These are phyloP conservation scores for Azolla pinnata DNA, from an alignment of 75 land plant genomes.

Conservation along the genomic window DNA sequence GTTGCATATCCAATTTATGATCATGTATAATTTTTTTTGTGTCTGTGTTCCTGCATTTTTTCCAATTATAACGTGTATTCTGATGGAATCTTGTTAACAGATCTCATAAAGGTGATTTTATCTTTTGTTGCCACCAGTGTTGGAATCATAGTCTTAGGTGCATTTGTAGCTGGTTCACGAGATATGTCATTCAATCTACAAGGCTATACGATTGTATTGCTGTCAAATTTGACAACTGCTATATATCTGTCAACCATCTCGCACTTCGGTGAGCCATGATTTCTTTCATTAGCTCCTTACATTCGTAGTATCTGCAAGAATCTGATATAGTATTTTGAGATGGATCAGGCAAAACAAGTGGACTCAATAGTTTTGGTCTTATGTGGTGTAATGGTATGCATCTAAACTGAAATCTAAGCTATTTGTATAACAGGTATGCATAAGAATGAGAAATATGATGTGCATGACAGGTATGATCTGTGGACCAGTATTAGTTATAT, in stretches of 20 bases:
- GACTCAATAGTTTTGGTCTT: constrained; percentile 95
- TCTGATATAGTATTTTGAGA: too few relatives aligned
- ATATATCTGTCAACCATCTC: constrained; percentile 85
- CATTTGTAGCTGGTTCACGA: constrained; percentile 86
- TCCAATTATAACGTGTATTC: too few relatives aligned
- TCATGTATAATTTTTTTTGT: too few relatives aligned
- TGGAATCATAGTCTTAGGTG: constrained; percentile 83
- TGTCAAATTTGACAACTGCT: constrained; percentile 84
- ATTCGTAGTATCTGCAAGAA: too few relatives aligned
- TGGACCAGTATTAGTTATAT: constrained; percentile 65
- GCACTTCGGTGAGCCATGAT: constrained; percentile 56
- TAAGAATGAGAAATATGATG: background rate
- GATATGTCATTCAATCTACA: constrained; percentile 80
- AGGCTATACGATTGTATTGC: constrained; percentile 69
- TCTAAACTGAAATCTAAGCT: background rate
- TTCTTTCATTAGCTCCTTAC: background rate
- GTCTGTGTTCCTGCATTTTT: too few relatives aligned
- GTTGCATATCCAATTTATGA: too few relatives aligned
- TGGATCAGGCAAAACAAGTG: constrained; percentile 80
- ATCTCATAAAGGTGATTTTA: too few relatives aligned
- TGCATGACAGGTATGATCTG: constrained; percentile 58
- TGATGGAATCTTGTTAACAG: too few relatives aligned
- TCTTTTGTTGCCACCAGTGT: too few relatives aligned
- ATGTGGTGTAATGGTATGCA: constrained; percentile 98
- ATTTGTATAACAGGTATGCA: background rate